phyloP scores from a whole-genome alignment of 306 rosid genomes.

The Mimosa pudica region DNA sequence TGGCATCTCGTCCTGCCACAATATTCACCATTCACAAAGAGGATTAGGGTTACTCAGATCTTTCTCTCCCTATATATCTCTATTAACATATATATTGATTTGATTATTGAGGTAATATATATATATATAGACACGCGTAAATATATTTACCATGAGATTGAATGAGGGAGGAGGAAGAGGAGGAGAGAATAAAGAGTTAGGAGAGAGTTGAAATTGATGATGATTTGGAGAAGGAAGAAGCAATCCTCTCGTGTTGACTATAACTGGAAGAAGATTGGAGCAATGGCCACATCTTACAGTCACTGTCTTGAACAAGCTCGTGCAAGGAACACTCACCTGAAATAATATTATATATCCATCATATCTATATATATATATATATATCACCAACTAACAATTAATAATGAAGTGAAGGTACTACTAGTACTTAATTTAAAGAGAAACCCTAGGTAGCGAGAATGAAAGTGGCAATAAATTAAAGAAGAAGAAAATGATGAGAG shows the following conservation, averaged over 20 bases:
- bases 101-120: no score
- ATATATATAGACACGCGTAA: no score
- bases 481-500: background rate
- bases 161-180: constrained; percentile 62
- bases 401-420: no score
- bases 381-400: background rate
- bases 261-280: constrained; percentile 87
- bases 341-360: background rate
- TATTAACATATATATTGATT: background rate
- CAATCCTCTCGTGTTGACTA: constrained; percentile 83
- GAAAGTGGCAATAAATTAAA: background rate
- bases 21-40: background rate
- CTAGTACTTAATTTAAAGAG: background rate
- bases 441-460: constrained; percentile 24
- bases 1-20: constrained; percentile 73
- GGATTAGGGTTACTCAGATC: background rate
- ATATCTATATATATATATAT: no score
- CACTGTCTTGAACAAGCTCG: constrained; percentile 95
- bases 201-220: constrained; percentile 68
- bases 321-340: constrained; percentile 93
- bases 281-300: constrained; percentile 98
- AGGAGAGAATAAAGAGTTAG: constrained; percentile 73
- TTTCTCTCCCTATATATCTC: background rate
- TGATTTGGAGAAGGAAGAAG: constrained; percentile 77
- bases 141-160: constrained; percentile 58